These are phyloP conservation scores for Hypoxylon rickii DNA, from an alignment of 495 filamentous ascomycete species.

Conservation along the genomic window DNA sequence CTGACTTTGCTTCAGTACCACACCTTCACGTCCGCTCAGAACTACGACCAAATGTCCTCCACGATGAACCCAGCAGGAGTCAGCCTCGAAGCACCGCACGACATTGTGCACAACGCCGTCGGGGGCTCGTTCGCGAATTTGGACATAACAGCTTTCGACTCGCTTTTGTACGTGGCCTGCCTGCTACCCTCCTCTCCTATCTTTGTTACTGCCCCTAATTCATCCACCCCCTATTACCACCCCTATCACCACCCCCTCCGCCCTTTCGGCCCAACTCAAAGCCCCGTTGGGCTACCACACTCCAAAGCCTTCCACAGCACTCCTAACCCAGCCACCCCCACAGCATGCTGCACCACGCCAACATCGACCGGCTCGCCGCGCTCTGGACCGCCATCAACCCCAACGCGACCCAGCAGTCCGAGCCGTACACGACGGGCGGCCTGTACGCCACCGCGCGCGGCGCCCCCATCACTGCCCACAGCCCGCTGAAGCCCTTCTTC, in stretches of 20 bases:
- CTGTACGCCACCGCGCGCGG: conserved; percentile 39
- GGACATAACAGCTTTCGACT: conserved; percentile 43
- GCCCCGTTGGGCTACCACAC: too few species aligned
- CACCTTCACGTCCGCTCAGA: conserved; percentile 38
- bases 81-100: conserved; percentile 46
- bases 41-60: conserved; percentile 43
- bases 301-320: neutral
- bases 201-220: neutral
- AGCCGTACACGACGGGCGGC: conserved; percentile 26
- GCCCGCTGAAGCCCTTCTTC: conserved; percentile 53
- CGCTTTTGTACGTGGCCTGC: conserved; percentile 41
- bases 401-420: conserved; percentile 32
- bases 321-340: neutral
- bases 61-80: conserved; percentile 30
- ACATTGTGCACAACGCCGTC: conserved; percentile 39
- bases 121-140: conserved; percentile 39
- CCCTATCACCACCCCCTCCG: neutral
- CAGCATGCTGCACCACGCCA: conserved; percentile 50
- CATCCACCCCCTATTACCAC: too few species aligned
- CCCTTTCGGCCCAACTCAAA: neutral
- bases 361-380: conserved; percentile 54
- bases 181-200: neutral
- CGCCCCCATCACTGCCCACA: conserved; percentile 41
- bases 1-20: conserved; percentile 37
- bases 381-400: conserved; percentile 49